Conservation (phyloP, 768 basidiomycete species). For the Austroboletus eburneus region DNA sequence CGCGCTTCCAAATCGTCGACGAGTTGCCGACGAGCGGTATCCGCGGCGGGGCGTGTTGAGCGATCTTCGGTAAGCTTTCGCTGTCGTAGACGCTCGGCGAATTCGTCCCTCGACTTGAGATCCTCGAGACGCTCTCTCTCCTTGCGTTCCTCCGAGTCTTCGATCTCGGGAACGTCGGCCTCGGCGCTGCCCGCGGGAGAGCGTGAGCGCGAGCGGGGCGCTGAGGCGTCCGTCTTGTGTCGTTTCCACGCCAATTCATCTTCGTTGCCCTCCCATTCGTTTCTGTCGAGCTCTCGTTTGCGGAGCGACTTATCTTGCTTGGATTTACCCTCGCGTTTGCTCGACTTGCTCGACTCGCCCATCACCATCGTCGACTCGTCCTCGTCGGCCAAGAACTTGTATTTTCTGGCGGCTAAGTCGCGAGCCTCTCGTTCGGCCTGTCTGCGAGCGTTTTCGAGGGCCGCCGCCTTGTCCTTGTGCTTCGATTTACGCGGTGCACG, state of each 20-base stretch:
- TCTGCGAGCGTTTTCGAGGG: conserved; percentile 44
- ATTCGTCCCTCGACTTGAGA: conserved; percentile 83
- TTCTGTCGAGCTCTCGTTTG: conserved; percentile 77
- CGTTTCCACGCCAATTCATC: conserved; percentile 74
- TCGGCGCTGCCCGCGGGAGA: conserved; percentile 30
- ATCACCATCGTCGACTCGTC: conserved; percentile 52
- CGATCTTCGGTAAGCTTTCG: conserved; percentile 89
- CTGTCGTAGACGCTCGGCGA: conserved; percentile 81
- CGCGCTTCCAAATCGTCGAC: conserved; percentile 74
- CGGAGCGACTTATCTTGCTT: conserved; percentile 64
- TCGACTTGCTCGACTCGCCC: conserved; percentile 33
- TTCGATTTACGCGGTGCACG: conserved; percentile 78
- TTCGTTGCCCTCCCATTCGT: conserved; percentile 90
- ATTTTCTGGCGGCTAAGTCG: conserved; percentile 65
- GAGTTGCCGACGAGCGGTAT: conserved; percentile 75
- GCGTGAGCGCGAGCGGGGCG: conserved; percentile 22
- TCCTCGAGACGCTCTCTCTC: conserved; percentile 80
- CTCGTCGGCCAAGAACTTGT: conserved; percentile 82
- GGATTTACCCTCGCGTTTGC: conserved; percentile 33
- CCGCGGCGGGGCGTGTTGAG: conserved; percentile 75
- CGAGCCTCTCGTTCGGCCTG: conserved; percentile 76
- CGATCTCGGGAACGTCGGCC: conserved; percentile 56
- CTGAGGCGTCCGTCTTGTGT: conserved; percentile 44
- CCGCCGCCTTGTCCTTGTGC: conserved; percentile 48
- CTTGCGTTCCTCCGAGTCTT: conserved; percentile 67